Base-by-base conservation (phyloP, 2,329 filamentous ascomycete genomes). In the Cercospora nicotianae region DNA sequence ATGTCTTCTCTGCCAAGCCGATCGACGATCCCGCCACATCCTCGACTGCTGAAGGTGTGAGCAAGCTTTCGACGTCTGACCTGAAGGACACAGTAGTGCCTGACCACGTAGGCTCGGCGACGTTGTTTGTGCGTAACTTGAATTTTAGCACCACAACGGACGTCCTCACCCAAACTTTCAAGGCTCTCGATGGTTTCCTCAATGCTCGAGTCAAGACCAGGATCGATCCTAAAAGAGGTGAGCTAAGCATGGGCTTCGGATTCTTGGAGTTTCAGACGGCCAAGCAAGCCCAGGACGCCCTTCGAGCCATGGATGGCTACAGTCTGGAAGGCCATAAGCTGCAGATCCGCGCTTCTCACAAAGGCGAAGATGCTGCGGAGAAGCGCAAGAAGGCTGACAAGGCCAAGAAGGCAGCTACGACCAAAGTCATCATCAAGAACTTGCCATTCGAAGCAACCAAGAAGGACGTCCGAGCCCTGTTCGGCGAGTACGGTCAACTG, bases 351-450 rank as follows among this genome's bases (percentile, higher is more conserved):
- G 88, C 91, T 55, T 96, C 94, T 6, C 93, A 97, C 82, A 93
- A 90, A 79, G 92, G 91, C 20, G 85, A 89, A 67, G 94, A 98
- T 81, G 93, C 93, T 18, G 94, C 92, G 1, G 93, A 96, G 78
- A 92, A 96, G 80, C 88, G 91, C 72, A 89, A 91, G 71, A 90
- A 90, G 73, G 90, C 94, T 72, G 93, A 98, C 77, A 88, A 87
- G 72, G 89, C 90, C 61, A 96, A 93, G 85, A 96, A 94, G 80
- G 82, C 87, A 61, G 89, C 91, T 26, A 87, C 89, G 73, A 97
- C 94, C 59, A 98, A 98, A 86, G 91, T 99, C 77, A 90, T 98
- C 80, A 91, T 99, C 83, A 99, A 98, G 85, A 99, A 99, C 83
- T 83, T 99, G 80, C 94, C 95, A 20, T 99, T 99, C 83, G 93